These are phyloP conservation scores for Amyloporia xantha DNA, from an alignment of 768 basidiomycete species.

Conservation along the genomic window DNA sequence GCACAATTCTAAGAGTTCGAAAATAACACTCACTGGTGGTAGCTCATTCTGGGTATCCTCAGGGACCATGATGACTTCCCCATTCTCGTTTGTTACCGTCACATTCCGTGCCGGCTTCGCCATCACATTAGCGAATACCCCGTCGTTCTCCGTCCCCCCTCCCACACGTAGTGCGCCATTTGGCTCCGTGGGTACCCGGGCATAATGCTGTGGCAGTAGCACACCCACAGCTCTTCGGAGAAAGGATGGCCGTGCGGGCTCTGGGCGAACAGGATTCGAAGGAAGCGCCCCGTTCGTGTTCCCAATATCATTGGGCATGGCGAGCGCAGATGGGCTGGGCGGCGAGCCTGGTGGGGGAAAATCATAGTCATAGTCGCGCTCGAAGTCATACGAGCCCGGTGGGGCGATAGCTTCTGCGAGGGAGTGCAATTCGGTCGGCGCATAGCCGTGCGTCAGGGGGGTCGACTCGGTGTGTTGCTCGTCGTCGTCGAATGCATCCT, in stretches of 20 bases:
- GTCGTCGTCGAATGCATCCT: slow-evolving; percentile 69
- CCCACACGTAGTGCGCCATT: slow-evolving; percentile 35
- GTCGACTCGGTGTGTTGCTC: slow-evolving; percentile 29
- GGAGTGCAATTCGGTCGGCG: slow-evolving; percentile 11
- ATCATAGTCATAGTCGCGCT: slow-evolving; percentile 63
- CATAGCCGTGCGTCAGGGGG: slow-evolving; percentile 28
- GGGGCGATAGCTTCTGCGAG: slow-evolving; percentile 21
- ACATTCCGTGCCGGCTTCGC: slow-evolving; percentile 67
- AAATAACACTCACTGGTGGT: slow-evolving; percentile 69
- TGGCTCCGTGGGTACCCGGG: slow-evolving; percentile 38
- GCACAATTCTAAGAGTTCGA: not conserved
- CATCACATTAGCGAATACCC: slow-evolving; percentile 91
- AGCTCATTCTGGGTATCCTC: slow-evolving; percentile 77
- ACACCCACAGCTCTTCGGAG: slow-evolving; percentile 54
- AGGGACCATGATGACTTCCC: slow-evolving; percentile 57
- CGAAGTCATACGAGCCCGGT: slow-evolving; percentile 68
- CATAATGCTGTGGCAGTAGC: slow-evolving; percentile 62
- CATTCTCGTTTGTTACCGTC: slow-evolving; percentile 43
- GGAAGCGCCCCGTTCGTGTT: slow-evolving; percentile 69
- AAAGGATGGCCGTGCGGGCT: slow-evolving; percentile 38
- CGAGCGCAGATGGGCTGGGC: slow-evolving; percentile 48
- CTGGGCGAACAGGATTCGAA: slow-evolving; percentile 35
- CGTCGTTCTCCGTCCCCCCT: slow-evolving; percentile 79
- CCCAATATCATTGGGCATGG: slow-evolving; percentile 61
- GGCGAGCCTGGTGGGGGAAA: slow-evolving; percentile 78